Conservation (phyloP, 2,329 filamentous ascomycete genomes). For the Penicillium fuscoglaucum region DNA sequence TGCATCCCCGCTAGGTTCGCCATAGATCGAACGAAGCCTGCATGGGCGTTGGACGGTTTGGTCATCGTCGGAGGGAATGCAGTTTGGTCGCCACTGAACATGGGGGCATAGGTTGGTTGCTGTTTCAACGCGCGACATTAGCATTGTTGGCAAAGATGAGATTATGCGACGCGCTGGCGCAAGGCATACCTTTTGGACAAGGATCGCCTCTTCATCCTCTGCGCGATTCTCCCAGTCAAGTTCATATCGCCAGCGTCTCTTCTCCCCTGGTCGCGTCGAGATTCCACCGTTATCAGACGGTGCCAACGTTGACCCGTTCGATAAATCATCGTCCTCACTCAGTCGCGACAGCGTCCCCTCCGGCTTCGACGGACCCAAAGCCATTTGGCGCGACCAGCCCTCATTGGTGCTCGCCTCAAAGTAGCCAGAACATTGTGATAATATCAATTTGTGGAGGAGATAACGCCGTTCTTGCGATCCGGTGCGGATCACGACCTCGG, state of each 20-base stretch:
- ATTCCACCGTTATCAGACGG: constrained; percentile 43
- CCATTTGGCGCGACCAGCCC: constrained; percentile 63
- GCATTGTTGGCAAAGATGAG: not conserved
- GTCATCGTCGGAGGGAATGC: constrained; percentile 58
- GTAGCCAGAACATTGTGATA: constrained; percentile 89
- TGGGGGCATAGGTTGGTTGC: constrained; percentile 47
- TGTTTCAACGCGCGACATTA: constrained; percentile 21
- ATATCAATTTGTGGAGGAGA: constrained; percentile 80
- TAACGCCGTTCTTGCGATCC: constrained; percentile 76
- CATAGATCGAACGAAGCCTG: constrained; percentile 83
- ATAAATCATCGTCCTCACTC: constrained; percentile 38
- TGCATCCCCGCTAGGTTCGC: constrained; percentile 67
- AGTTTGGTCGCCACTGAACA: constrained; percentile 56
- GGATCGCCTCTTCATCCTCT: constrained; percentile 78
- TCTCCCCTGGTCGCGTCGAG: constrained; percentile 44
- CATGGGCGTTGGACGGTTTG: constrained; percentile 61
- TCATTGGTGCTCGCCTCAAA: constrained; percentile 79
- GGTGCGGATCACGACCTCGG: constrained; percentile 78
- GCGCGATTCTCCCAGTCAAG: constrained; percentile 70
- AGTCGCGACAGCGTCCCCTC: constrained; percentile 38
- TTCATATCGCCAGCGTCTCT: constrained; percentile 80
- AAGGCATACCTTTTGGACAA: constrained; percentile 73
- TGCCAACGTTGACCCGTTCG: constrained; percentile 40
- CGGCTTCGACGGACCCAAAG: constrained; percentile 49
- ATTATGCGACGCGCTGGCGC: not conserved